Evolutionary conservation across 129 eudicot genomes (phyloP).

Genomic region (Arctium minus): DNA sequence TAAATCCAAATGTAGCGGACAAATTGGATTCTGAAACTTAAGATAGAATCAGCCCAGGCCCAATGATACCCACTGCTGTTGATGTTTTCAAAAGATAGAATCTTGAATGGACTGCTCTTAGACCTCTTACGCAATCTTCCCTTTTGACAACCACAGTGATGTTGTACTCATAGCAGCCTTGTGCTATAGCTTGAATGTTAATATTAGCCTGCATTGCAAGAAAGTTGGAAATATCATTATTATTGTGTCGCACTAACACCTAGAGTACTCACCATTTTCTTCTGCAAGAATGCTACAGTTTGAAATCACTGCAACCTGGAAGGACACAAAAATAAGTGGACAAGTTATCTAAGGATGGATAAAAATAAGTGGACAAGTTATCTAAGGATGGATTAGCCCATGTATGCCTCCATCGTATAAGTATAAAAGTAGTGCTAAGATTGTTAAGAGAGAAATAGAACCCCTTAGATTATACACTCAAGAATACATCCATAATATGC

Average conservation of each 20-base stretch:
- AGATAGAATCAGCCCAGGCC: conserved; percentile 93
- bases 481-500: background rate
- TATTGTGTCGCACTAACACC: conserved; percentile 96
- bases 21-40: background rate
- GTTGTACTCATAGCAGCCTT: conserved; percentile 96
- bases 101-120: conserved; percentile 93
- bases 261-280: conserved; percentile 98
- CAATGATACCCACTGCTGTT: conserved; percentile 90
- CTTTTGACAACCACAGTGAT: conserved; percentile 82
- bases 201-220: conserved; percentile 72
- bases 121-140: conserved; percentile 93
- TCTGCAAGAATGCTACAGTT: conserved; percentile 97
- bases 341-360: background rate
- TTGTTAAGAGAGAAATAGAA: background rate
- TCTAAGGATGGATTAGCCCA: background rate
- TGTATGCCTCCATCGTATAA: background rate
- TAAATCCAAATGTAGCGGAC: background rate
- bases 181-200: conserved; percentile 94
- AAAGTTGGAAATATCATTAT: conserved; percentile 2
- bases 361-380: background rate
- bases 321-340: background rate
- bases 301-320: conserved; percentile 81
- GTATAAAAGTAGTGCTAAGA: background rate
- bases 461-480: background rate
- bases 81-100: conserved; percentile 92